Conservation (phyloP, 225 moss, liverwort and hornwort species). For the Neckera pumila region DNA sequence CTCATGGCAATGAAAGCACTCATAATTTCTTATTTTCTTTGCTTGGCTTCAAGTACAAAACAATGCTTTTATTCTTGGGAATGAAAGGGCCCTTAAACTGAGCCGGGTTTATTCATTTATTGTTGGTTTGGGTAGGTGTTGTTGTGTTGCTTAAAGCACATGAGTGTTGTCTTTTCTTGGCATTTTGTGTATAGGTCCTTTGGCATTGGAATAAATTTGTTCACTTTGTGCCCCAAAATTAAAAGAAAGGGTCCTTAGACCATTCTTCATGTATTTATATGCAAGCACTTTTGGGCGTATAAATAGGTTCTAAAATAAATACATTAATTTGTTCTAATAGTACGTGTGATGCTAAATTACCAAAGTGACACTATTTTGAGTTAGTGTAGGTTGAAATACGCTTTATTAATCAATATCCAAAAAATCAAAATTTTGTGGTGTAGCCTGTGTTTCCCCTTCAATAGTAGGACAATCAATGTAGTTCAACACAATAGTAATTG, state of each 20-base stretch:
- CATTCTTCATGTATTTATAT: neutral
- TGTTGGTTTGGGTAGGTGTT: neutral
- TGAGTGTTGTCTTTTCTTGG: accelerated
- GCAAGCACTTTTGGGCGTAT: too few relatives aligned
- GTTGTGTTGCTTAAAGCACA: neutral
- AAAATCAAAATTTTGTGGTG: neutral
- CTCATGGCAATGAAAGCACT: neutral
- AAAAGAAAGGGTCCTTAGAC: accelerated
- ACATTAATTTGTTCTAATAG: neutral
- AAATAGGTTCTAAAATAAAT: neutral
- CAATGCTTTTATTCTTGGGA: neutral
- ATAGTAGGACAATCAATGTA: neutral
- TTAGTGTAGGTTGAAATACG: neutral
- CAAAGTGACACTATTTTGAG: neutral
- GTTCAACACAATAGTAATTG: neutral
- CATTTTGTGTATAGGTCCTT: neutral
- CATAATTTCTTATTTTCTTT: neutral
- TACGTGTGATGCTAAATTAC: neutral
- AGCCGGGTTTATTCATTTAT: accelerated
- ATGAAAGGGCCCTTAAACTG: neutral
- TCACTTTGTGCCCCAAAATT: accelerated
- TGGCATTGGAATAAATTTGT: neutral
- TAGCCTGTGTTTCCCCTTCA: accelerated
- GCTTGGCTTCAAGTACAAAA: neutral
- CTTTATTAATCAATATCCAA: neutral